Base-by-base conservation (phyloP, 2,329 filamentous ascomycete genomes). In the Diaporthe citri region DNA sequence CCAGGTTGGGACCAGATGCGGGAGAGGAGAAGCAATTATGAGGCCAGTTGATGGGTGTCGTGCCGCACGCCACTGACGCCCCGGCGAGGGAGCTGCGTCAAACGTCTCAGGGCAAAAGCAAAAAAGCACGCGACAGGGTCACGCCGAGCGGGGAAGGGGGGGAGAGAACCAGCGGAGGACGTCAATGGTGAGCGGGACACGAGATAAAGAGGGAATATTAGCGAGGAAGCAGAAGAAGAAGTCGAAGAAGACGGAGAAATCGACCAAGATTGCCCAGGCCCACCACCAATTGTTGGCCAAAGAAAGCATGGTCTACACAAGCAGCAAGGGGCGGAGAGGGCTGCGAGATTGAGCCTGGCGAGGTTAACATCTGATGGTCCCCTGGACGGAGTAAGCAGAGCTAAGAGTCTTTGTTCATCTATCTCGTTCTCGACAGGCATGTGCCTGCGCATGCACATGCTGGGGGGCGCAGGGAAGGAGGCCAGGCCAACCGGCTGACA, bases 1-100 rank as follows among this genome's bases (percentile, higher is more conserved):
- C 46, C 64, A 52, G 64, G 25, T 39, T 25, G 43, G 46, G 55
- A 52, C 22, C 28, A 52, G 64, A 52, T 67, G 62, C 46, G 64
- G 46, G 64, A 67, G 64, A 28, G 64, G 31, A 67, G 64, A 67
- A 67, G 64, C 64, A 67, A 67, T 67, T 52, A 67, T 67, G 46
- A 67, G 64, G 39, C 64, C 64, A 67, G 64, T 67, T 67, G 64
- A 67, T 28, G 64, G 46, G 64, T 67, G 64, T 55, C 34, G 64
- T 67, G 64, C 64, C 46, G 46, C 64, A 67, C 64, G 64, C 64
- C 64, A 52, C 64, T 67, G 46, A 67, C 64, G 64, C 46, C 46
- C 13, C 34, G 46, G 43, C 43, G 43, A 66, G 60, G 62, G 43
- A 67, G 62, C 28, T 51, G 62, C 62, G 36, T 67, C 46, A 67